These are phyloP conservation scores for Globisporangium sylvaticum DNA, from an alignment of 352 stramenopile species.

Conservation along the genomic window DNA sequence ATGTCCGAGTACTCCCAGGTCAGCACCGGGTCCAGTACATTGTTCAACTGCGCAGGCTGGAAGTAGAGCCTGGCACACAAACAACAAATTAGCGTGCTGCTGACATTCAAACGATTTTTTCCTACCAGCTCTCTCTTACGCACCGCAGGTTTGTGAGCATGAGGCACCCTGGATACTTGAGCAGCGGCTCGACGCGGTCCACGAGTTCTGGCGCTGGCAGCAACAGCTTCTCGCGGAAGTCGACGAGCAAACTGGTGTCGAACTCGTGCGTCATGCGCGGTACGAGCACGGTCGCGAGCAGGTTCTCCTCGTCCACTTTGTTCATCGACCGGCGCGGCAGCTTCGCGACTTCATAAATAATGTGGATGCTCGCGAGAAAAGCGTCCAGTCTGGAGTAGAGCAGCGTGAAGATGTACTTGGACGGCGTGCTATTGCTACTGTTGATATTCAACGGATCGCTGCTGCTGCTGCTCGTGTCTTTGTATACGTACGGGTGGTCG, in stretches of 20 bases:
- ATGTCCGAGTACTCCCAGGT: constrained; percentile 79
- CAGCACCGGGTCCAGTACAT: constrained; percentile 83
- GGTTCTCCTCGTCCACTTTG: constrained; percentile 78
- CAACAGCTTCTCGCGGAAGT: constrained; percentile 87
- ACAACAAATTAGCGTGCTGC: not conserved
- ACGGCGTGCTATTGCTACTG: constrained; percentile 39
- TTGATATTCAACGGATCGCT: constrained; percentile 8
- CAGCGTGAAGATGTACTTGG: constrained; percentile 81
- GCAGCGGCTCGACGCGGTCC: constrained; percentile 87
- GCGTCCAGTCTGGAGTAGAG: constrained; percentile 69
- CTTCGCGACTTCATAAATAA: constrained; percentile 55
- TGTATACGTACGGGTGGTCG: constrained; percentile 74
- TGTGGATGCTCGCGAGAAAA: constrained; percentile 61
- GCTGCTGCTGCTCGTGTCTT: constrained; percentile 39
- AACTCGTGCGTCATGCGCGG: constrained; percentile 74
- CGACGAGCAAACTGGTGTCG: constrained; percentile 83
- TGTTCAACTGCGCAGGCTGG: constrained; percentile 90
- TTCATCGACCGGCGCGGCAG: constrained; percentile 51
- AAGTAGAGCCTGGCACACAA: constrained; percentile 71
- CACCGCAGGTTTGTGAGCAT: constrained; percentile 71
- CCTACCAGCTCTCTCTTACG: constrained; percentile 30
- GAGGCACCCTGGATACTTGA: constrained; percentile 89
- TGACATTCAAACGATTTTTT: constrained; percentile 98
- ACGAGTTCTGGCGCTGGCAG: constrained; percentile 69
- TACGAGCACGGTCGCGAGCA: constrained; percentile 71